Evolutionary conservation across 768 basidiomycete species (phyloP), one percentile per base, ranked within the genome.

Genomic region (Collybia nuda): DNA sequence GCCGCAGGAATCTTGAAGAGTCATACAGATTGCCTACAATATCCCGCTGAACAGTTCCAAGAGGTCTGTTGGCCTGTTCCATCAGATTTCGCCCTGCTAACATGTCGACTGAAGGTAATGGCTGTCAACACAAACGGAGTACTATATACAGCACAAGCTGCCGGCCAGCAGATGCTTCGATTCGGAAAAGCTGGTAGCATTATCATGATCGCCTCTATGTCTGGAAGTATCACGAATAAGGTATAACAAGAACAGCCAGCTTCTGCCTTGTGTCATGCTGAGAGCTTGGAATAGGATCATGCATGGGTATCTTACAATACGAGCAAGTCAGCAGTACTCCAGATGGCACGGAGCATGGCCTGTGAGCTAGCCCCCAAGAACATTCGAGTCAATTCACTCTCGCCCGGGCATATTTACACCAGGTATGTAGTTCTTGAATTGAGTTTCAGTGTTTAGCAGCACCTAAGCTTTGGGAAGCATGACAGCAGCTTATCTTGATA

Each of bases 311-410:
- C 85, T 12, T 90, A 90, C 68, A 89, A 90, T 66, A 75, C 79
- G 42, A 86, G 84, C 69, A 91, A 91, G 67, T 80, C 84, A 1
- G 88, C 83, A 4, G 86, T 91, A 15, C 66, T 90, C 37, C 88
- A 91, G 67, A 89, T 89, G 86, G 82, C 75, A 5, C 80, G 89
- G 38, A 88, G 85, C 63, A 85, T 91, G 86, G 88, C 88, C 3
- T 89, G 86, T 60, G 88, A 91, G 61, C 75, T 91, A 1, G 89
- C 86, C 1, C 68, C 61, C 29, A 71, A 82, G 63, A 68, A 73
- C 2, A 89, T 91, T 44, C 76, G 89, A 2, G 86, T 90, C 51
- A 91, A 91, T 64, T 73, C 83, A 11, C 73, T 91, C 44, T 90
- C 88, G 8, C 88, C 88, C 0, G 88, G 89, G 2, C 79, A 88